Evolutionary conservation across 495 filamentous ascomycete genomes (phyloP), one percentile per base, ranked within the genome.

Genomic region (Aspergillus sclerotioniger): DNA sequence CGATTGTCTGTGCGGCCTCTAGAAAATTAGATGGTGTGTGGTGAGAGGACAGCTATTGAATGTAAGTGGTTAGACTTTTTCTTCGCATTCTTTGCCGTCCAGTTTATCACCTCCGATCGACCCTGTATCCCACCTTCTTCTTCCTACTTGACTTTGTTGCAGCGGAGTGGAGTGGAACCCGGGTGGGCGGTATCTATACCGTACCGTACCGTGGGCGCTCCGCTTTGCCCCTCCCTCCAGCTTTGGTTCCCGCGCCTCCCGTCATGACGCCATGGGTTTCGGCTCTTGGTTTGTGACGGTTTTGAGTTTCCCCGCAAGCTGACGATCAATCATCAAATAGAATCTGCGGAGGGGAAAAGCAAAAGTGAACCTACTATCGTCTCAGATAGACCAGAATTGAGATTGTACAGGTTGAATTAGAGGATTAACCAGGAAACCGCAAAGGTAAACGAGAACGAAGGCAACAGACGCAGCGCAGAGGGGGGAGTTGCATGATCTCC

Each of bases 251-350:
- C 47, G 32, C 49, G 39, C 20, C 43, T 29, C 41, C 51, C 54
- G 33, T 32, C 51, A 62, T 62, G 59, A 62, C 59, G 59, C 59
- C 59, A 62, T 62, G 44, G 54, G 54, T 49, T 56, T 50, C 47
- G 57, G 51, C n/a, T 54, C 17, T 49, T 35, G 53, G 21, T 50
- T 32, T 50, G 25, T 50, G 28, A 17, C 47, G 20, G 28, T 50
- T 50, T 55, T 57, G 52, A 8, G 37, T 51, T 62, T 54, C 59
- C 59, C 59, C 54, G 54, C 59, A 61, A 61, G 49, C 59, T 61
- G 51, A 61, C 59, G 28, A 54, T 61, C 53, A 43, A 53, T 33
- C 37, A 29, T 50, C n/a, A 21, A 28, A 50, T 25, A 25, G 25
- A 28, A 33, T 51, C 33, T 37, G 29, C n/a, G 13, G 37, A 35